Conservation (phyloP, 768 basidiomycete species). For the Kwoniella dejecticola region DNA sequence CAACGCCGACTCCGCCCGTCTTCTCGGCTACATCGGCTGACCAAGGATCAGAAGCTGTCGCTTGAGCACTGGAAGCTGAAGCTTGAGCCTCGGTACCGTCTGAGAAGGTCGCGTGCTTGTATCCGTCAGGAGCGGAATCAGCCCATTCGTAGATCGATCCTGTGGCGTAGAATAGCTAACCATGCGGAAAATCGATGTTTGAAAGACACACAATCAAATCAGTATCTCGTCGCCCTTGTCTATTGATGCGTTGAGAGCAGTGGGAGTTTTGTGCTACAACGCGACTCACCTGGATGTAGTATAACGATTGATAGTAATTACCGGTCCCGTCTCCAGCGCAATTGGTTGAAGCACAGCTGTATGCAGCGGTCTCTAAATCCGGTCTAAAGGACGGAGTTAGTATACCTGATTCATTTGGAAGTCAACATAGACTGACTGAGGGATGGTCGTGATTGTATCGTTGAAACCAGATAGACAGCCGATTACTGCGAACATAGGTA, state of each 20-base stretch:
- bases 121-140: conserved; percentile 18
- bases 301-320: conserved; percentile 22
- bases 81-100: neutral
- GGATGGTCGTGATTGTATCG: conserved; percentile 19
- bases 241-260: too few species aligned
- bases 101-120: conserved; percentile 15
- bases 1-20: neutral
- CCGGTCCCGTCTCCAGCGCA: conserved; percentile 18
- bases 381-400: conserved; percentile 2
- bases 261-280: too few species aligned
- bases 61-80: neutral
- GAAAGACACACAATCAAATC: neutral
- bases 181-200: neutral
- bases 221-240: too few species aligned
- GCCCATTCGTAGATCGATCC: conserved; percentile 29
- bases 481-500: conserved; percentile 16
- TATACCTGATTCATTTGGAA: too few species aligned
- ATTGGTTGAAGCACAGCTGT: conserved; percentile 6
- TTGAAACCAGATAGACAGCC: conserved; percentile 27
- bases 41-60: conserved; percentile 6
- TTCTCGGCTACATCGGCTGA: conserved; percentile 5
- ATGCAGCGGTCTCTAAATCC: conserved; percentile 10
- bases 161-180: conserved; percentile 28
- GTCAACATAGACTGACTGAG: conserved; percentile 17
- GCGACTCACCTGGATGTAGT: conserved; percentile 28